phyloP scores from a whole-genome alignment of 2,329 filamentous ascomycete genomes.

The Fusarium sp. region DNA sequence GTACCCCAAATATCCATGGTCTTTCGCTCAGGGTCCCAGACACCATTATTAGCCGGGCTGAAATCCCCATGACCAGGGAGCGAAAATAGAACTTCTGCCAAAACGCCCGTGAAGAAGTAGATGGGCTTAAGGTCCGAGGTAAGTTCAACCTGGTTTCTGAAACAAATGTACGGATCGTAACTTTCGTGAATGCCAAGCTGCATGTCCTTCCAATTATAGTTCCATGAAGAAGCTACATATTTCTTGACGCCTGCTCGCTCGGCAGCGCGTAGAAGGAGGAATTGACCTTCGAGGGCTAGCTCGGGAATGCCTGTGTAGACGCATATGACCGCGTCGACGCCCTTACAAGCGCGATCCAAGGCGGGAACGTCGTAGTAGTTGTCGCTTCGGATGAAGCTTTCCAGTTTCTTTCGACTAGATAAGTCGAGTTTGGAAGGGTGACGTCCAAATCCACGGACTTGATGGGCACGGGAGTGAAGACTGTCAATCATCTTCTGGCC shows the following conservation, averaged over 20 bases:
- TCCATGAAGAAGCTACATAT: constrained; percentile 49
- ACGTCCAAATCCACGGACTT: neutral
- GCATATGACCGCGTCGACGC: constrained; percentile 52
- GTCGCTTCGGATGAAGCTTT: neutral
- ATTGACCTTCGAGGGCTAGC: constrained; percentile 48
- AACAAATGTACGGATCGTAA: constrained; percentile 52
- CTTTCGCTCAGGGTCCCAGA: neutral
- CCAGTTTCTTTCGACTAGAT: neutral
- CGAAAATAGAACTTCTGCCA: neutral
- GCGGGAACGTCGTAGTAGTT: constrained; percentile 48
- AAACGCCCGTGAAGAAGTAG: neutral
- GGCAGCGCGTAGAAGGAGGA: constrained; percentile 51
- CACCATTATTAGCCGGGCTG: neutral
- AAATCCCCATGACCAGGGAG: neutral
- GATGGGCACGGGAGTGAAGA: neutral
- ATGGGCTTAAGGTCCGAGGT: constrained; percentile 44
- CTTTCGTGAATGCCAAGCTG: constrained; percentile 46
- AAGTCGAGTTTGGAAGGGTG: neutral
- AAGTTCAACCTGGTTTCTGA: constrained; percentile 47
- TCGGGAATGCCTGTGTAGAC: constrained; percentile 44
- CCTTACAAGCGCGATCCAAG: constrained; percentile 47
- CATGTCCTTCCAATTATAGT: constrained; percentile 48
- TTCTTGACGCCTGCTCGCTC: constrained; percentile 50
- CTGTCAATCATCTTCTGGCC: neutral
- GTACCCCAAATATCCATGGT: neutral